Percentiles rank a stretch among this genome's conserved stretches.
These are phyloP conservation scores for Pseudoperonospora humuli DNA, from an alignment of 352 stramenopile genomes.

Conservation along the genomic window DNA sequence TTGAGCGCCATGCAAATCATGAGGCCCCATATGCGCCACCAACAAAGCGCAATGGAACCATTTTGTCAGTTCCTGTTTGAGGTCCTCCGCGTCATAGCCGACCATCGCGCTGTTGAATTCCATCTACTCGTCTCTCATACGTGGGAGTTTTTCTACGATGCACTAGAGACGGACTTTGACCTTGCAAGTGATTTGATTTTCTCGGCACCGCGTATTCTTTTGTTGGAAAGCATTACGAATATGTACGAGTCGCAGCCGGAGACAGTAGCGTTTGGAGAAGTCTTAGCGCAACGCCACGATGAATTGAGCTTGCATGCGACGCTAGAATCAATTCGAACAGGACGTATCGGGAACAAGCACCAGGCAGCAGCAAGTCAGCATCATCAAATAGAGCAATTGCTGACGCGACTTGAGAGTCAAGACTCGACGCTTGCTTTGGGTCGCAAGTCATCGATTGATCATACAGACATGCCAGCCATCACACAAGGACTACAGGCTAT, in stretches of 20 bases:
- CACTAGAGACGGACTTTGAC: constrained; percentile 31
- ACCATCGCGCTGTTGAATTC: constrained; percentile 62
- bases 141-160: constrained; percentile 47
- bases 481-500: constrained; percentile 33
- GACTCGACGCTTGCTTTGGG: neutral
- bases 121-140: constrained; percentile 42
- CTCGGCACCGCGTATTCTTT: constrained; percentile 21
- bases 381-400: constrained; percentile 46
- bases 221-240: constrained; percentile 37
- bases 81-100: constrained; percentile 51
- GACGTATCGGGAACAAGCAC: constrained; percentile 39
- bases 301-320: constrained; percentile 19
- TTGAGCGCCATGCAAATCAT: constrained; percentile 57
- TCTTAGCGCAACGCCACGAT: constrained; percentile 33
- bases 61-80: constrained; percentile 60
- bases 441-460: constrained; percentile 16
- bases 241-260: constrained; percentile 46
- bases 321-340: constrained; percentile 24
- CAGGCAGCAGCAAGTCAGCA: constrained; percentile 37
- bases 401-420: constrained; percentile 20
- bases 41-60: constrained; percentile 22
- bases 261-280: constrained; percentile 32
- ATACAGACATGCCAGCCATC: constrained; percentile 17
- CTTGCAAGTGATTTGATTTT: constrained; percentile 32
- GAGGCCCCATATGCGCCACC: constrained; percentile 26